These are phyloP conservation scores for Anthoceros angustus DNA, from an alignment of 225 moss, liverwort and hornwort genomes.

Conservation along the genomic window DNA sequence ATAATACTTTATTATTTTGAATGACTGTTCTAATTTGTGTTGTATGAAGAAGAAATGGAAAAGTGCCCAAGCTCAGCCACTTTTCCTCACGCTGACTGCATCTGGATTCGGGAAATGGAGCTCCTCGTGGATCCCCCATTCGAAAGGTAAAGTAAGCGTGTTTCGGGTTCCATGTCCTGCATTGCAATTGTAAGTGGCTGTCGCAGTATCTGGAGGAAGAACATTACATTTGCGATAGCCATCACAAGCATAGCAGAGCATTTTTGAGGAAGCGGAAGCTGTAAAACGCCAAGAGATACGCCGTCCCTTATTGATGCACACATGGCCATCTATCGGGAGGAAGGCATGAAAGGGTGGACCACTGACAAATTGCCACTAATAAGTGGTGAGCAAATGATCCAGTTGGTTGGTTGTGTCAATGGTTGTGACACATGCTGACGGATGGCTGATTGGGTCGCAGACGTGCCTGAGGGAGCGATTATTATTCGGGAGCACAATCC, in stretches of 20 bases:
- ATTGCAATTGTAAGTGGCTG: not conserved
- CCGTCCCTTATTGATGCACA: constrained; percentile 39
- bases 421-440: not conserved
- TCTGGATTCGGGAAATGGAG: constrained; percentile 46
- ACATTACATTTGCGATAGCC: constrained; percentile 32
- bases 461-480: constrained; percentile 34
- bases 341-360: constrained; percentile 33
- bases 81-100: constrained; percentile 21
- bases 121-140: constrained; percentile 30
- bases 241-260: constrained; percentile 36
- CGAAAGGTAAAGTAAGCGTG: constrained; percentile 12
- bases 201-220: constrained; percentile 29
- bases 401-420: not conserved
- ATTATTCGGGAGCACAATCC: constrained; percentile 30
- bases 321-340: constrained; percentile 25
- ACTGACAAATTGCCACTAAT: constrained; percentile 20
- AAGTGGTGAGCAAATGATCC: constrained; percentile 17
- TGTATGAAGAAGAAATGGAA: constrained; percentile 21
- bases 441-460: constrained; percentile 11
- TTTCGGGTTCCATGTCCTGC: not conserved
- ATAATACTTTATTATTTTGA: too few relatives aligned
- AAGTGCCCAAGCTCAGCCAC: constrained; percentile 34
- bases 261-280: constrained; percentile 37
- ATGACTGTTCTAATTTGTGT: too few relatives aligned
- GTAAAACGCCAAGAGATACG: constrained; percentile 41